Evolutionary conservation across 2,329 filamentous ascomycete species (phyloP), one percentile per base, ranked within the genome.

Genomic region (Drechslerella stenobrocha): DNA sequence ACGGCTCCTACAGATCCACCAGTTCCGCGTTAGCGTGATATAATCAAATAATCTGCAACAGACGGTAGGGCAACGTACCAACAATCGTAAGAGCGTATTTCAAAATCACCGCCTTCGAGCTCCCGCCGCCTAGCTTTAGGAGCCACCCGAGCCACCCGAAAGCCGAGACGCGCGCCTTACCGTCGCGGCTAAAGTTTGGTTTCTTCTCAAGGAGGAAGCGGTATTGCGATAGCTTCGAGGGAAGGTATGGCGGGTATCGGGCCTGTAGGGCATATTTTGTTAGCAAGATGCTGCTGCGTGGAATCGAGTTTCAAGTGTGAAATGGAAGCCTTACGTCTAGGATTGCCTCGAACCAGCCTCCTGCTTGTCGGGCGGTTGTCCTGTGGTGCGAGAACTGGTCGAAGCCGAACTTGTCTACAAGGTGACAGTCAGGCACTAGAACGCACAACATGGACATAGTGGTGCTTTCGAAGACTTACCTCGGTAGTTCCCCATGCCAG

Each of bases 401-500:
- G 30, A 67, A 67, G 8, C 63, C 63, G 50, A 67, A 67, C 51
- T 67, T 67, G 15, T 59, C 63, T 60, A 37, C n/a, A 1, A 22
- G 4, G 30, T 24, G 2, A 42, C n/a, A 23, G 30, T 18, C 15
- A 42, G n/a, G 28, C 20, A 1, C 24, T 4, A 20, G 2, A 20
- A 42, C 37, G 22, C 4, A 18, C 13, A 37, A 28, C 20, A 2
- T n/a, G 37, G 8, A n/a, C 47, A 47, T 30, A n/a, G n/a, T 23
- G 9, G n/a, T n/a, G n/a, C n/a, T n/a, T n/a, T 22, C 6, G 11
- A 22, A 32, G n/a, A 24, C 74, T 85, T 84, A 66, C 90, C 90
- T 72, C 88, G 84, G 79, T 95, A 95, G 26, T 83, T 79, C 69
- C 90, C 90, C 69, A 82, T 81, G 55, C 90, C 90, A 44, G 86